Base-by-base conservation (phyloP, 805 yeast genomes). In the Hermanozyma aechmeae region DNA sequence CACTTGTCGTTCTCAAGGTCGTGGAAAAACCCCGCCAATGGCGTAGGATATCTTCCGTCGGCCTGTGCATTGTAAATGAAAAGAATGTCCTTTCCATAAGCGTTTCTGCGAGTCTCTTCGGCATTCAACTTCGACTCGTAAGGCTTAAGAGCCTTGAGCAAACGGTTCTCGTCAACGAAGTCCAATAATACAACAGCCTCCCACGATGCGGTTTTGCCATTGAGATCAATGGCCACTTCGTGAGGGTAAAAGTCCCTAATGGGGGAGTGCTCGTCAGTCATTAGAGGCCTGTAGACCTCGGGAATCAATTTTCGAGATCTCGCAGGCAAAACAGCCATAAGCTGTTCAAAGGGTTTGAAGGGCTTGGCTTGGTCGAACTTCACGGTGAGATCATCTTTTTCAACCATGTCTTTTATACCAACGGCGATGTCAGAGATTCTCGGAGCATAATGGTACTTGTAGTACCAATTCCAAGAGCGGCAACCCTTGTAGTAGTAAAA, bases 381-480 rank as follows among this genome's bases (percentile, higher is more conserved):
- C 33, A 82, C 66, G 13, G 38, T 46, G 5, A 38, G 32, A 26
- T 54, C 48, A 13, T 44, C 40, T 6, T 44, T 38, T 4, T 49
- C 50, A 23, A 61, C 39, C 35, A 68, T 58, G 31, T 72, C 71
- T 27, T 76, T 70, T 30, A 89, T 64, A 27, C 96, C 97, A 33
- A 66, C 61, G 19, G 69, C 55, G 37, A 89, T 66, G 56, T 89
- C 97, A 4, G 96, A 84, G 34, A 89, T 84, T 62, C 95, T 75
- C 26, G 98, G 98, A 12, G 97, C 73, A 53, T 89, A 89, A 51
- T 92, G 96, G 53, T 83, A 82, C 40, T 66, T 73, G 52, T 72
- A 89, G 50, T 72, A 89, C 98, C 97, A 89, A 25, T 83, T 79
- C 98, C 98, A 89, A 3, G 97, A 86, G 23, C 84, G 82, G 48